These are phyloP conservation scores for Candida odintsovae DNA, from an alignment of 805 yeast genomes.

Conservation along the genomic window DNA sequence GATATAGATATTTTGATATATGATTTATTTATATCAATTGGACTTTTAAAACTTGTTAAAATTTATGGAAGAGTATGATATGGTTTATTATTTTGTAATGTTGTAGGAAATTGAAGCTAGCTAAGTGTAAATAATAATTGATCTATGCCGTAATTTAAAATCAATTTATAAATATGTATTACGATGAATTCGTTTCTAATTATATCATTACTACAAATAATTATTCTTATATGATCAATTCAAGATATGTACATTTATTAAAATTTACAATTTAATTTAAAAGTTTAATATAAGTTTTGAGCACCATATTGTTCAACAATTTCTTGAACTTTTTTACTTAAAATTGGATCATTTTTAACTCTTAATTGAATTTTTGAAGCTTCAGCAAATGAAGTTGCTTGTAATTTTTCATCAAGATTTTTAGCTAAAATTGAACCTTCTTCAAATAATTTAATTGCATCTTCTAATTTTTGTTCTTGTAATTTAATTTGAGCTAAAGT, in stretches of 20 bases:
- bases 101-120: no score
- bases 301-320: conserved; percentile 38
- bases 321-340: conserved; percentile 58
- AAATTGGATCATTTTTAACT: conserved; percentile 62
- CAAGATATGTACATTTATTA: background rate
- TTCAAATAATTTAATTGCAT: conserved; percentile 77
- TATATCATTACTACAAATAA: no score
- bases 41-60: no score
- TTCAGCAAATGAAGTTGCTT: conserved; percentile 86
- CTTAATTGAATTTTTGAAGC: conserved; percentile 87
- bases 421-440: conserved; percentile 79
- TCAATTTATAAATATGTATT: no score
- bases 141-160: no score
- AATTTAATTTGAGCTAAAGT: conserved; percentile 89
- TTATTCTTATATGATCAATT: no score
- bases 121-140: no score
- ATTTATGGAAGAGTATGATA: no score
- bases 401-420: conserved; percentile 79
- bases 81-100: no score
- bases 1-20: no score
- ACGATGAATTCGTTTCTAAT: no score
- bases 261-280: background rate
- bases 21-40: no score
- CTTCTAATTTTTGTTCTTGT: conserved; percentile 76
- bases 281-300: conserved; percentile 8